Percentiles rank a stretch among this genome's conserved stretches.
Conservation (phyloP, 306 rosid genomes). For the Pueraria montana region DNA sequence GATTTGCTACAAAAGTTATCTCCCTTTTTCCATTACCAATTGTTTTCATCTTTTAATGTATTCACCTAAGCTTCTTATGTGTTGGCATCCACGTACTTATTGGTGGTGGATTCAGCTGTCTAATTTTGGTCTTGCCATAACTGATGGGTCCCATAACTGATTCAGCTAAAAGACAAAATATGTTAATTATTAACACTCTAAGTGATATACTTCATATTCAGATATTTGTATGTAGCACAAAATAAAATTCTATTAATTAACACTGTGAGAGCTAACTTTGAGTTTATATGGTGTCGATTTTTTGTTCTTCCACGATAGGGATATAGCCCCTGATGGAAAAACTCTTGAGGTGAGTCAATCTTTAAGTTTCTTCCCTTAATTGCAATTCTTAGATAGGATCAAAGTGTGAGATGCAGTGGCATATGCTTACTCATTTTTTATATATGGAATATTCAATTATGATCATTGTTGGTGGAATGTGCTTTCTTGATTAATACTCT, state of each 20-base stretch:
- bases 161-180: conserved; percentile 97
- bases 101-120: no score
- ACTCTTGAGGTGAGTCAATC: conserved; percentile 73
- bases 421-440: no score
- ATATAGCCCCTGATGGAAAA: conserved; percentile 86
- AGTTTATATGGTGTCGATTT: conserved; percentile 86
- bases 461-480: no score
- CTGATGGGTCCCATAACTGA: no score
- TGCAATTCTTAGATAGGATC: conserved; percentile 16
- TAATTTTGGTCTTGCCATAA: no score
- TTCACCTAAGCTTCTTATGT: no score
- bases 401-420: no score
- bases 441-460: no score
- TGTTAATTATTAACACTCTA: conserved; percentile 35
- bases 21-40: no score
- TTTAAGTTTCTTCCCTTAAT: conserved; percentile 3
- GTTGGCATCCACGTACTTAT: no score
- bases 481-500: conserved; percentile 14
- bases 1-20: no score
- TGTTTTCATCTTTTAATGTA: no score
- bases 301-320: conserved; percentile 98
- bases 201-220: conserved; percentile 23
- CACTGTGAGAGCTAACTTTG: conserved; percentile 92
- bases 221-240: not conserved
- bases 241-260: conserved; percentile 31